Evolutionary conservation across 2,329 filamentous ascomycete genomes (phyloP), one percentile per base, ranked within the genome.

Genomic region (Aspergillus alliaceus): DNA sequence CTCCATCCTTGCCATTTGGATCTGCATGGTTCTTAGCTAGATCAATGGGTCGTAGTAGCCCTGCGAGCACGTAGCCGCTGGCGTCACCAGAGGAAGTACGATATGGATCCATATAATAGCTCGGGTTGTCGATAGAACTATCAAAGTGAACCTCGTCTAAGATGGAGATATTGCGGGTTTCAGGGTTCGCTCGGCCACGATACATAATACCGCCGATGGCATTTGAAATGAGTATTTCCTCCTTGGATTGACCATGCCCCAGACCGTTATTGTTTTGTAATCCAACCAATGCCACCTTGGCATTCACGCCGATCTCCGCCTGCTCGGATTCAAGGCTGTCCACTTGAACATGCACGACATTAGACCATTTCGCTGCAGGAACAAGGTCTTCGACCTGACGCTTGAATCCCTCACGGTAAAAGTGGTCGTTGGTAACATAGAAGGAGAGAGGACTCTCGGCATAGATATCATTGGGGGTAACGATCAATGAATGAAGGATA

Each of bases 361-460:
- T 76, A 0, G 82, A 78, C 83, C 84, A 86, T 20, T 70, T 76
- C 0, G 77, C 72, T 0, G 65, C 61, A 0, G 68, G 68, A 29
- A 75, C 71, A 0, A 81, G 0, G 32, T 82, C 78, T 60, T 87
- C 85, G 0, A 85, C 1, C 0, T 64, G 8, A 2, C 84, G 77
- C 69, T 79, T 66, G 0, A 66, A 5, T 0, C 84, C 84, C 1
- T 81, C 76, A 0, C 74, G 77, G 66, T 86, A 79, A 61, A 72
- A 70, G 53, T 87, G 84, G 59, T 87, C 85, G 59, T 87, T 87
- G 0, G 84, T 86, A 6, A 86, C 80, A 50, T 83, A 82, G 66
- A 87, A 79, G 0, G 79, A 79, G 12, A 64, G 72, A 0, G 80
- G 77, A 0, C 74, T 80, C 4, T 71, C 64, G 2, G 79, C 82